phyloP scores from a whole-genome alignment of 2,329 filamentous ascomycete genomes.

The Scorias spongiosa region DNA sequence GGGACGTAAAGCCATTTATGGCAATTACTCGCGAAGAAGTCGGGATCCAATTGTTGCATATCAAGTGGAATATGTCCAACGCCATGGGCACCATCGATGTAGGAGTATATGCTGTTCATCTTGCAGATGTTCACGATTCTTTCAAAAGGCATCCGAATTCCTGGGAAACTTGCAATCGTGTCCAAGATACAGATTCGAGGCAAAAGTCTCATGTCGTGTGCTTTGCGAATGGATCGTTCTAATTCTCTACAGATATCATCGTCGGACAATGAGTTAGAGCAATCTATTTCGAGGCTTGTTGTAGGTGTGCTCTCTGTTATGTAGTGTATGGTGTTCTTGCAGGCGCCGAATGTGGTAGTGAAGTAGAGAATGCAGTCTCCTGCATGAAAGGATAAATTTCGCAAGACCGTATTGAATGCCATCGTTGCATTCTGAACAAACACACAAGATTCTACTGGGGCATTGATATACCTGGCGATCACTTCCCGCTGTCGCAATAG shows the following conservation, averaged over 20 bases:
- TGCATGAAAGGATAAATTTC: conserved; percentile 50
- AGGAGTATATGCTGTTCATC: conserved; percentile 51
- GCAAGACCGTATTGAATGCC: conserved; percentile 64
- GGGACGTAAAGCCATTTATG: conserved; percentile 85
- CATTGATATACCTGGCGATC: conserved; percentile 51
- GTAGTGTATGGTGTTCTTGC: conserved; percentile 58
- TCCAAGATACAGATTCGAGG: conserved; percentile 63
- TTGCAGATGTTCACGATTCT: conserved; percentile 47
- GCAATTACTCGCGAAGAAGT: conserved; percentile 77
- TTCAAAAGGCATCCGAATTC: conserved; percentile 67
- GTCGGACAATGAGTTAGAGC: conserved; percentile 57
- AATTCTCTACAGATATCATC: conserved; percentile 49
- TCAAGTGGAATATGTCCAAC: conserved; percentile 65
- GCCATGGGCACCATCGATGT: conserved; percentile 75
- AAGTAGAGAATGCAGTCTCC: conserved; percentile 72
- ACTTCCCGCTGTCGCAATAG: conserved; percentile 51
- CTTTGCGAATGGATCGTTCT: conserved; percentile 38
- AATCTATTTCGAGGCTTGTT: conserved; percentile 37
- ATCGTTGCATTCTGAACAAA: conserved; percentile 71
- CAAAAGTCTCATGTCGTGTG: conserved; percentile 41
- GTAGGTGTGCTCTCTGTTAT: conserved; percentile 51
- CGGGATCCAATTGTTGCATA: conserved; percentile 50
- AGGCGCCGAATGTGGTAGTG: conserved; percentile 61
- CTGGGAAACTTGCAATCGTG: conserved; percentile 63
- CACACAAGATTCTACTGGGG: conserved; percentile 50